phyloP scores from a whole-genome alignment of 345 rosid genomes.

The Eucalyptus leucophloia region DNA sequence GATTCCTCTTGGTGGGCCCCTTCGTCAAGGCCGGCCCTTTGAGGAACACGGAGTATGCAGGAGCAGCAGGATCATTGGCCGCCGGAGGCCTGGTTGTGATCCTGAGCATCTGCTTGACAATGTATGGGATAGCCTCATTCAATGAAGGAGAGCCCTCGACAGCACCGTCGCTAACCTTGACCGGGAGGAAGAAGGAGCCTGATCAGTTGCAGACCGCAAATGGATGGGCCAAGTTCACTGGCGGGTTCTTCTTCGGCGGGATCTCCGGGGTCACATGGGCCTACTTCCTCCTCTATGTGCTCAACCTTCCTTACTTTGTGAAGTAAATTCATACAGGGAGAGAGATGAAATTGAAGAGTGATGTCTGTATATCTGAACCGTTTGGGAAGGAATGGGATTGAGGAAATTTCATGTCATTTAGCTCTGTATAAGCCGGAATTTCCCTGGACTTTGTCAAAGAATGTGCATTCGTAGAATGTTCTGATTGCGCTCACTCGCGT shows the following conservation, averaged over 20 bases:
- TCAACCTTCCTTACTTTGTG: conserved; percentile 81
- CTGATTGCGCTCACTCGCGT: neutral
- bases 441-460: neutral
- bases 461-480: neutral
- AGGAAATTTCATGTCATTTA: neutral
- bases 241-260: conserved; percentile 96
- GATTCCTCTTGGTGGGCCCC: conserved; percentile 79
- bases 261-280: conserved; percentile 96
- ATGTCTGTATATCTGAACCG: neutral
- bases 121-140: conserved; percentile 75
- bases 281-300: conserved; percentile 72
- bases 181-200: conserved; percentile 90
- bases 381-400: neutral
- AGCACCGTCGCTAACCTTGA: conserved; percentile 74
- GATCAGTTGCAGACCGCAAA: conserved; percentile 92
- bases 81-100: conserved; percentile 85
- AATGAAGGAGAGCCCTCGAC: conserved; percentile 75
- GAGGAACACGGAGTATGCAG: conserved; percentile 78
- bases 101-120: conserved; percentile 79
- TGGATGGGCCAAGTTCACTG: conserved; percentile 87
- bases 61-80: conserved; percentile 67
- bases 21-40: conserved; percentile 83
- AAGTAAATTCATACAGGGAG: conserved; percentile 20
- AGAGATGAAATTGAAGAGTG: neutral
- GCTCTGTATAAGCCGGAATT: neutral